Conservation (phyloP, 768 basidiomycete species). For the Suillus lakei region DNA sequence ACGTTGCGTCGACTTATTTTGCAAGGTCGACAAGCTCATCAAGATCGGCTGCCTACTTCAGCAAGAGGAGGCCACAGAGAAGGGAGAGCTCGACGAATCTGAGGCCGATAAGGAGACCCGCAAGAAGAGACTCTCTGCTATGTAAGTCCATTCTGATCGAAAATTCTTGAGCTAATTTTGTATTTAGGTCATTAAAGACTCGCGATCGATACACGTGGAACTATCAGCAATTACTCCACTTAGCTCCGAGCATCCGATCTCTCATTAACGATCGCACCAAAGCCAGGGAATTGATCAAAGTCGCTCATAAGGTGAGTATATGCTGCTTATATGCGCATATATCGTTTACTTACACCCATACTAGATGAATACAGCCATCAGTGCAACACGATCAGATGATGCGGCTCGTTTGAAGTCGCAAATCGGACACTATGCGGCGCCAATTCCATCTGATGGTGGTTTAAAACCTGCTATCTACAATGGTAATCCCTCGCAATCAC, state of each 20-base stretch:
- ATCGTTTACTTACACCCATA: background rate
- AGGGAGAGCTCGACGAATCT: background rate
- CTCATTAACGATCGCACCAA: no score
- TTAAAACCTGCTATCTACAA: conserved; percentile 1
- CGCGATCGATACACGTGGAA: no score
- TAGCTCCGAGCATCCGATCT: no score
- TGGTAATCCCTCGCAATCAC: background rate
- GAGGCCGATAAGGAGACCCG: background rate
- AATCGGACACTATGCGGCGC: conserved; percentile 1
- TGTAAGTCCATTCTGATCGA: no score
- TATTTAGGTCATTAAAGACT: no score
- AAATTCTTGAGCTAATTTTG: no score
- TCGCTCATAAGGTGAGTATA: conserved; percentile 5
- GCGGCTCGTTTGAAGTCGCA: background rate
- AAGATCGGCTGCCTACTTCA: background rate
- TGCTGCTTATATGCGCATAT: conserved; percentile 1
- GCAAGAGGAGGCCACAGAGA: background rate
- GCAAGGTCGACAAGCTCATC: conserved; percentile 5
- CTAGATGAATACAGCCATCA: conserved; percentile 7
- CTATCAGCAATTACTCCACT: no score
- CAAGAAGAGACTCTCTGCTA: background rate
- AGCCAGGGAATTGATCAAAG: no score
- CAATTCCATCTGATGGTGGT: background rate
- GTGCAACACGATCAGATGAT: background rate
- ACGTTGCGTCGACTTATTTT: conserved; percentile 2